Evolutionary conservation across 352 stramenopile species (phyloP).

Genomic region (Globisporangium perplexum): DNA sequence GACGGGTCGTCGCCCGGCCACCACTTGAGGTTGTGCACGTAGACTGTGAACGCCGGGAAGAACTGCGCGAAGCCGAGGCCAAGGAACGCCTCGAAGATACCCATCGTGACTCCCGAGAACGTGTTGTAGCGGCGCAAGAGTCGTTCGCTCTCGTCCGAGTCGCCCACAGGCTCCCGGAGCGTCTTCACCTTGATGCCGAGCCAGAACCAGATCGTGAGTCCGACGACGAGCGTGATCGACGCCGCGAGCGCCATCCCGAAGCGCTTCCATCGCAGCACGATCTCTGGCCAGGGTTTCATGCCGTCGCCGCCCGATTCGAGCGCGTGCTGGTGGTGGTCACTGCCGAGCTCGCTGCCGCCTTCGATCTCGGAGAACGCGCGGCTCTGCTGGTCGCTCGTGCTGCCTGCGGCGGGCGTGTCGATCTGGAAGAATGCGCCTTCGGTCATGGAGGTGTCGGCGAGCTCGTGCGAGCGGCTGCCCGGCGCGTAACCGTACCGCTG

Average conservation of each 20-base stretch:
- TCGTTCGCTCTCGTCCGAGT: slow-evolving; percentile 13
- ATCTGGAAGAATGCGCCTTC: slow-evolving; percentile 14
- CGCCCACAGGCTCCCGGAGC: slow-evolving; percentile 8
- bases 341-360: slow-evolving; percentile 3
- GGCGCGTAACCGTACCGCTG: slow-evolving; percentile 10
- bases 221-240: slow-evolving; percentile 5
- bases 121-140: slow-evolving; percentile 16
- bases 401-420: slow-evolving; percentile 5
- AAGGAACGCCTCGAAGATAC: slow-evolving; percentile 16
- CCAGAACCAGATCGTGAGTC: slow-evolving; percentile 13
- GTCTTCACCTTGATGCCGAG: slow-evolving; percentile 9
- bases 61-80: slow-evolving; percentile 17
- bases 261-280: slow-evolving; percentile 17
- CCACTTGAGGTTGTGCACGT: slow-evolving; percentile 23
- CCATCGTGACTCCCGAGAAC: slow-evolving; percentile 18
- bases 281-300: slow-evolving; percentile 12
- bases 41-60: slow-evolving; percentile 20
- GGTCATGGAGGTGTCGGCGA: slow-evolving; percentile 14
- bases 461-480: slow-evolving; percentile 5
- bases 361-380: slow-evolving; percentile 8
- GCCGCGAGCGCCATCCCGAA: slow-evolving; percentile 6
- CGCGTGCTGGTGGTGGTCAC: neutral
- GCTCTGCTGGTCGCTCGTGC: neutral
- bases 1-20: slow-evolving; percentile 16
- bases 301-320: slow-evolving; percentile 1